Base-by-base conservation (phyloP, 2,329 filamentous ascomycete genomes). In the Coleophoma crateriformis region DNA sequence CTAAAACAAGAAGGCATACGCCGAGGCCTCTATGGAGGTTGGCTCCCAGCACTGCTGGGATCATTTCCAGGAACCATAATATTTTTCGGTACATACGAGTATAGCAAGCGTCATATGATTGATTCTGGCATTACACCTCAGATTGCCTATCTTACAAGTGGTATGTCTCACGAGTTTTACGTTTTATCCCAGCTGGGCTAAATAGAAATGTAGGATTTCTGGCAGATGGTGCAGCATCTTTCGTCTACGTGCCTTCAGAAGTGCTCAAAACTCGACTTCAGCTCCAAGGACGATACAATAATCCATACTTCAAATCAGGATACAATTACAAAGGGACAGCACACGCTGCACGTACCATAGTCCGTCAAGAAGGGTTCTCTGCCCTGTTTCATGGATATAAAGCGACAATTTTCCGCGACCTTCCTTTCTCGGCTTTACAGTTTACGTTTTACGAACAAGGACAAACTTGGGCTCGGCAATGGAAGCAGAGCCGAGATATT, bases 401-500 rank as follows among this genome's bases (percentile, higher is more conserved):
- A 67, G 94, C 94, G 11, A 99, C 94, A 0, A 81, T 99, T 3
- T 94, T 88, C 71, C 87, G 94, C 51, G 94, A 99, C 62, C 77
- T 99, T 19, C 94, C 94, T 2, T 99, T 96, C 65, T 97, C 92
- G 0, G 94, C 94, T 1, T 72, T 99, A 11, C 94, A 99, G 64
- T 97, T 99, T 69, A 92, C 95, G 62, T 96, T 99, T 66, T 99
- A 96, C 74, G 94, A 99, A 68, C 89, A 97, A 68, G 91, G 91
- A 65, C 88, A 91, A 61, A 82, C 77, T 42, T 81, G 89, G 77
- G 91, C 94, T 1, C 87, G 87, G 62, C 68, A 82, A 47, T 95
- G 87, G 77, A 84, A 87, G 63, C 82, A 86, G 33, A 87, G 84
- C 54, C 81, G 85, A 50, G 89, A 96, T 51, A 95, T 99, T 47